phyloP scores from a whole-genome alignment of 805 yeast genomes.

The Barnettozyma sucrosica region DNA sequence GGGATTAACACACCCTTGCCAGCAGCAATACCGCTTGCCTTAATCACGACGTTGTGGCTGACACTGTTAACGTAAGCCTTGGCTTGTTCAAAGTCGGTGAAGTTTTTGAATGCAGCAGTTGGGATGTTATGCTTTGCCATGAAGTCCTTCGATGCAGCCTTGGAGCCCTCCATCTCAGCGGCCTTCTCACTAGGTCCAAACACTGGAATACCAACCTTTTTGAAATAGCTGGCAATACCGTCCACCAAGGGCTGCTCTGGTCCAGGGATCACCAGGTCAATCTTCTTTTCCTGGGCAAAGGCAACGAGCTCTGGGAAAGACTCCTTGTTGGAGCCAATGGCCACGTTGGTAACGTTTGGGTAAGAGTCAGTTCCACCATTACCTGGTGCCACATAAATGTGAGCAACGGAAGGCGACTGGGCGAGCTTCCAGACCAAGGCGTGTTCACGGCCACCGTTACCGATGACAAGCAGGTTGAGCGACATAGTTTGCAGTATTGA shows the following conservation, averaged over 20 bases:
- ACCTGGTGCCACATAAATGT: conserved; percentile 91
- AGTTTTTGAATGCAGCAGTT: conserved; percentile 85
- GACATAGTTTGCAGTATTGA: conserved; percentile 16
- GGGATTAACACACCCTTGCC: conserved; percentile 99
- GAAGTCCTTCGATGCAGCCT: conserved; percentile 87
- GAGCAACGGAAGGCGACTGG: conserved; percentile 65
- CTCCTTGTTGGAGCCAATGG: conserved; percentile 55
- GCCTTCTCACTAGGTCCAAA: conserved; percentile 94
- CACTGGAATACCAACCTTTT: conserved; percentile 84
- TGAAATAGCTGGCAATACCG: conserved; percentile 72
- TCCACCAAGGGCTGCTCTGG: conserved; percentile 99
- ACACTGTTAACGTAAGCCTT: conserved; percentile 57
- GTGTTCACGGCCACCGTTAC: conserved; percentile 99
- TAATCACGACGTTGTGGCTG: conserved; percentile 78
- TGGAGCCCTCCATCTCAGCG: conserved; percentile 94
- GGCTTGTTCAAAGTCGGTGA: conserved; percentile 73
- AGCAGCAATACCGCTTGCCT: conserved; percentile 97
- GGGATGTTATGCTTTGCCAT: conserved; percentile 92
- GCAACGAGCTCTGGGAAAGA: conserved; percentile 66
- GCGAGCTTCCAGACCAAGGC: conserved; percentile 89
- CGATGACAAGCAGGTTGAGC: conserved; percentile 74
- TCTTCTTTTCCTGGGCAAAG: conserved; percentile 63
- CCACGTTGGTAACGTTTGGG: conserved; percentile 60
- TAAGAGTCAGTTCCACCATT: conserved; percentile 81
- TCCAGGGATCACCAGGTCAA: conserved; percentile 86